Evolutionary conservation across 2,329 filamentous ascomycete species (phyloP), one percentile per base, ranked within the genome.

Genomic region (Thyridium curvatum): DNA sequence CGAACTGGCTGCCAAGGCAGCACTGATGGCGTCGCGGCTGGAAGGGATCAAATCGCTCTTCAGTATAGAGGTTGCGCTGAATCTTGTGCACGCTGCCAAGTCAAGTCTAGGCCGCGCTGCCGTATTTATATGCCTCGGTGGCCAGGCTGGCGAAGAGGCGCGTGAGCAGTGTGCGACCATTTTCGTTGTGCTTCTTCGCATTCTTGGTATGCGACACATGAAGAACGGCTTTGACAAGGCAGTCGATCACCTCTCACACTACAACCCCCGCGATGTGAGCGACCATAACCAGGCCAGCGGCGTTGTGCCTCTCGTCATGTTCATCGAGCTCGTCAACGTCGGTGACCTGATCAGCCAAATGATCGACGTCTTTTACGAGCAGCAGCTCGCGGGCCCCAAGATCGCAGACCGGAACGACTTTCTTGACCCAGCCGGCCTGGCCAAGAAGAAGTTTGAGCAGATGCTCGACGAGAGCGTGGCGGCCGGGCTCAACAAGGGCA

Each of bases 371-470:
- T 98, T 98, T 58, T 98, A 94, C 63, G 86, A 94, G 57, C 93
- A 97, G 64, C 93, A 98, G 64, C 76, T 98, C 18, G 80, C 89
- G 6, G 77, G 79, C 1, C 78, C 85, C 12, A 86, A 86, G 52
- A 81, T 98, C 38, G 85, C 85, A 2, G 91, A 97, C 56, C 82
- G 86, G 32, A 94, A 94, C 56, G 93, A 98, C 63, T 98, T 98
- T 54, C 71, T 98, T 35, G 88, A 94, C 54, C 85, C 89, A 15
- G 87, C 90, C 0, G 85, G 86, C 26, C 84, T 96, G 51, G 90
- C 93, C 47, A 98, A 98, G 77, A 97, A 96, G 68, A 89, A 87
- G 48, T 98, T 97, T 53, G 93, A 98, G 69, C 90, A 96, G 57
- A 95, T 96, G 85, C 81, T 98, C 2, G 93, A 98, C 55, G 93